Percentiles rank a stretch among this genome's conserved stretches.
phyloP scores from a whole-genome alignment of 441 rosid species.

The Syzygium syzygioides region DNA sequence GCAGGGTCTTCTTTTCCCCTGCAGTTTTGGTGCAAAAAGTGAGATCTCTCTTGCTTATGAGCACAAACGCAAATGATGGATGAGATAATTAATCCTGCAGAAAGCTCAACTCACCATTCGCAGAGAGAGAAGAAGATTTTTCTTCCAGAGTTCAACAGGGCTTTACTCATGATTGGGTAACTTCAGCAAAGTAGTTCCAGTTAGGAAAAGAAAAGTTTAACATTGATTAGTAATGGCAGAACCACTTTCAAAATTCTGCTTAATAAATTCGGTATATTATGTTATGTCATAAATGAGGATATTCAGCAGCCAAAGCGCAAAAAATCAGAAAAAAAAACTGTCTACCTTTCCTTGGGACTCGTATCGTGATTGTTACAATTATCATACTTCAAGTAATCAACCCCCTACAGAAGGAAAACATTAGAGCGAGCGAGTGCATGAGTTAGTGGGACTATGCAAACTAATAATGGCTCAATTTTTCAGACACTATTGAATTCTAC shows the following conservation, averaged over 20 bases:
- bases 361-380: conserved; percentile 39
- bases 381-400: conserved; percentile 69
- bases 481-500: conserved; percentile 9
- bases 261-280: background rate
- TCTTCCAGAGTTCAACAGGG: conserved; percentile 39
- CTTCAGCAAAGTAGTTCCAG: conserved; percentile 6
- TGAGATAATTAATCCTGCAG: no score
- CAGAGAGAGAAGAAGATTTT: conserved; percentile 51
- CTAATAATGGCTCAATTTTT: background rate
- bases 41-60: background rate
- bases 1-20: conserved; percentile 62
- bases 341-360: conserved; percentile 40
- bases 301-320: background rate
- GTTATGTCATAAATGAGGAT: background rate
- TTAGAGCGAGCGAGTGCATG: background rate
- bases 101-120: conserved; percentile 40
- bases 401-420: conserved; percentile 27
- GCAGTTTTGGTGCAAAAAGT: background rate
- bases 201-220: background rate
- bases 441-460: background rate
- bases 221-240: background rate
- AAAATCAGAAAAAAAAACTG: no score
- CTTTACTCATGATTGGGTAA: conserved; percentile 49
- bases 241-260: background rate
- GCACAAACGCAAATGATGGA: background rate